Evolutionary conservation across 805 yeast genomes (phyloP), one percentile per base, ranked within the genome.

Genomic region (Wickerhamomyces ciferrii): DNA sequence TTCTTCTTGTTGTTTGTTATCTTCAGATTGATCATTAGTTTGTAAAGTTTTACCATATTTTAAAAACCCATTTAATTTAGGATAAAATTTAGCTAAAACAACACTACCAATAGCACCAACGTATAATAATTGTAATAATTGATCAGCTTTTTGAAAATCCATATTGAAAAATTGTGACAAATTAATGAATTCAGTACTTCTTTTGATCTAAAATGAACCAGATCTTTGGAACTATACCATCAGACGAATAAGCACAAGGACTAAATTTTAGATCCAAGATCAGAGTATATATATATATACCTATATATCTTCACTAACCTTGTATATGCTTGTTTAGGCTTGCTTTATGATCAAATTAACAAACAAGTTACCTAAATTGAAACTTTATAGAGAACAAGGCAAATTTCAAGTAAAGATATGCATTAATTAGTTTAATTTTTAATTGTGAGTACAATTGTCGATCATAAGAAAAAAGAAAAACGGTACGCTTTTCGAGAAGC

Each of bases 41-140:
- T 31, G 18, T 35, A 64, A 49, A 0, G 79, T 72, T 53, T 75
- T 75, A 3, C 81, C 79, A 53, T 75, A 75, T 52, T 68, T 66
- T 32, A 74, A 58, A 44, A 75, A 64, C 4, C 57, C 63, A 2
- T 66, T 63, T 8, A 74, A 49, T 1, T 50, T 51, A 0, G 67
- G 60, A 11, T 53, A 43, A 27, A 40, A 53, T 25, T 62, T 62
- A 4, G 76, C 75, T 5, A 64, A 44, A 4, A 68, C 24, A 14
- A 72, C 64, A 15, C 40, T 42, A 5, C 23, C n/a, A 4, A 46
- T 48, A 2, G 52, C 53, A n/a, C 34, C 6, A 0, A 18, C 3
- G 18, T 42, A 44, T 3, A 31, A 10, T 1, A 41, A 1, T 23
- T 50, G 52, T 5, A 50, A 27, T 6, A 32, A 9, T 5, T 13